Evolutionary conservation across 805 yeast species (phyloP).

Genomic region (Barnettozyma populi): DNA sequence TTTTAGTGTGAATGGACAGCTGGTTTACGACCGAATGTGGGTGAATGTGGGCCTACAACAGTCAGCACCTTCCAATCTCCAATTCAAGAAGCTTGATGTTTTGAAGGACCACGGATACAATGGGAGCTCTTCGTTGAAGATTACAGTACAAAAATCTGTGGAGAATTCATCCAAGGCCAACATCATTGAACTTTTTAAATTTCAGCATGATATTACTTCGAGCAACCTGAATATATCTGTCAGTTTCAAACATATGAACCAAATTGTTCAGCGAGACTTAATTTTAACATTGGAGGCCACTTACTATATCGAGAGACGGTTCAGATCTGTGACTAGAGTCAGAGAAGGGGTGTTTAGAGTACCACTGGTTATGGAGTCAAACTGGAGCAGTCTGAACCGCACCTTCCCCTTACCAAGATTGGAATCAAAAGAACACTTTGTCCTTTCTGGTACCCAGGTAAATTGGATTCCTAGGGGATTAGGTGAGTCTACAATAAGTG

Average conservation of each 20-base stretch:
- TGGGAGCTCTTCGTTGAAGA: conserved; percentile 33
- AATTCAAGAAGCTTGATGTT: conserved; percentile 14
- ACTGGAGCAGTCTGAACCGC: conserved; percentile 19
- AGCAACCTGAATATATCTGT: conserved; percentile 15
- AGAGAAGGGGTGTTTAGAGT: conserved; percentile 28
- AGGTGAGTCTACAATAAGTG: not conserved
- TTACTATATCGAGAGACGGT: conserved; percentile 31
- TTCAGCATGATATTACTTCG: conserved; percentile 23
- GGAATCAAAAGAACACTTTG: conserved; percentile 21
- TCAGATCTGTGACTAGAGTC: conserved; percentile 23
- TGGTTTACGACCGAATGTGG: conserved; percentile 30
- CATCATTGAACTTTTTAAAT: conserved; percentile 24
- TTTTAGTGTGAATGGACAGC: conserved; percentile 28
- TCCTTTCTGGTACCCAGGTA: conserved; percentile 18
- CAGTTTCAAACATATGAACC: conserved; percentile 25
- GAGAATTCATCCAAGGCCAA: conserved; percentile 15
- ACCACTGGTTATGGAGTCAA: conserved; percentile 25
- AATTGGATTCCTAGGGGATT: conserved; percentile 14
- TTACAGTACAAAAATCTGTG: conserved; percentile 17
- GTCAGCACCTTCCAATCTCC: conserved; percentile 27
- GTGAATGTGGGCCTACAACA: conserved; percentile 32
- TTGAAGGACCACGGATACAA: conserved; percentile 25
- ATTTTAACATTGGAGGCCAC: conserved; percentile 29
- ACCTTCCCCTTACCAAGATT: conserved; percentile 17
- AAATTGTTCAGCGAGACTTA: conserved; percentile 12